phyloP scores from a whole-genome alignment of 805 yeast species.

The Candida rishiriensis region DNA sequence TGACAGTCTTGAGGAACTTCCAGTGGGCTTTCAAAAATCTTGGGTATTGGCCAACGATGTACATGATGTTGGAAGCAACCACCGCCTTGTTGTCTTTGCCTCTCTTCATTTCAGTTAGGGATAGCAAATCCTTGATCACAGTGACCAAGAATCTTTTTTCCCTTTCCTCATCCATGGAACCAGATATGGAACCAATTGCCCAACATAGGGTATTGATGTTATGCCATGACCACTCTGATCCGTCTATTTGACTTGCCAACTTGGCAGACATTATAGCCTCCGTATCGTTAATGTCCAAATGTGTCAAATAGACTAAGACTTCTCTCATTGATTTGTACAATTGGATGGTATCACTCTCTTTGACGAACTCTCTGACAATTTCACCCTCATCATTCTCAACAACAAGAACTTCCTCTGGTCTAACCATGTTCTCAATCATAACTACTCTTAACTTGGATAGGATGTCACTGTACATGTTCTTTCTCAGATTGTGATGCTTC shows the following conservation, averaged over 20 bases:
- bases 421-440: slow-evolving; percentile 95
- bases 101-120: slow-evolving; percentile 90
- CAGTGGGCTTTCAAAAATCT: slow-evolving; percentile 96
- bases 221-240: slow-evolving; percentile 99
- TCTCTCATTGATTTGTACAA: slow-evolving; percentile 94
- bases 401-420: slow-evolving; percentile 96
- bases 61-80: slow-evolving; percentile 99
- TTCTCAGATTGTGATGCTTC: slow-evolving; percentile 77
- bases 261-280: slow-evolving; percentile 91
- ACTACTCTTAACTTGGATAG: slow-evolving; percentile 83
- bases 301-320: slow-evolving; percentile 91
- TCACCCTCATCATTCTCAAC: slow-evolving; percentile 99
- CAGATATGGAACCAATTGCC: slow-evolving; percentile 99
- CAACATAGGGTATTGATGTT: slow-evolving; percentile 95
- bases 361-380: slow-evolving; percentile 94
- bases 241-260: slow-evolving; percentile 89
- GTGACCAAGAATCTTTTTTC: slow-evolving; percentile 91
- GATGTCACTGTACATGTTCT: slow-evolving; percentile 74
- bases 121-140: slow-evolving; percentile 86
- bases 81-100: slow-evolving; percentile 99
- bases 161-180: slow-evolving; percentile 97
- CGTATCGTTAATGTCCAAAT: slow-evolving; percentile 89
- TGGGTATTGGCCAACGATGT: slow-evolving; percentile 98
- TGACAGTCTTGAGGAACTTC: slow-evolving; percentile 95
- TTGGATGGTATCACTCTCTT: slow-evolving; percentile 95